These are phyloP conservation scores for Kalaharituber pfeilii DNA, from an alignment of 2,329 filamentous ascomycete species.

Conservation along the genomic window DNA sequence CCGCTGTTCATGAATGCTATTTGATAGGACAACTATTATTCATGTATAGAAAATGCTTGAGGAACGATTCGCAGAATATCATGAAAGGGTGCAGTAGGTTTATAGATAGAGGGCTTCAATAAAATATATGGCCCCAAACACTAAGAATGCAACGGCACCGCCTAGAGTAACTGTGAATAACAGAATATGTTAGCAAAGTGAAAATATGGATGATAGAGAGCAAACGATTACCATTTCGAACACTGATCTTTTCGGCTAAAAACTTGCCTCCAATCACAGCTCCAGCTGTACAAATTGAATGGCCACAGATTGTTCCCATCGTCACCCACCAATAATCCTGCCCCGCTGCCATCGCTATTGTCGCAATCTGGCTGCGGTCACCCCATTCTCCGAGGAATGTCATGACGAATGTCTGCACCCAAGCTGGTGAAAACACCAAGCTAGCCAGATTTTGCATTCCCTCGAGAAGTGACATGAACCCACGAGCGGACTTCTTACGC, in stretches of 20 bases:
- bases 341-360: conserved; percentile 94
- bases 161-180: conserved; percentile 66
- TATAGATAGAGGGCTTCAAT: conserved; percentile 50
- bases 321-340: conserved; percentile 99
- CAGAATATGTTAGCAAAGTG: conserved; percentile 15
- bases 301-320: conserved; percentile 66
- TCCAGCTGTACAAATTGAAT: conserved; percentile 74
- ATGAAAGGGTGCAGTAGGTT: too few species aligned
- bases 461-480: conserved; percentile 30
- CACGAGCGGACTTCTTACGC: conserved; percentile 12
- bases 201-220: background rate
- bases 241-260: conserved; percentile 81
- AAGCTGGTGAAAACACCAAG: conserved; percentile 78
- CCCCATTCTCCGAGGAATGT: conserved; percentile 98
- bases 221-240: conserved; percentile 69
- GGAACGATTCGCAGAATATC: too few species aligned
- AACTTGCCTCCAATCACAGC: conserved; percentile 85
- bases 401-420: conserved; percentile 99
- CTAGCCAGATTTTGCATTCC: conserved; percentile 76
- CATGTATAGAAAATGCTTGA: too few species aligned
- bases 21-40: too few species aligned
- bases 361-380: conserved; percentile 92
- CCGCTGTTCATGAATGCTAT: too few species aligned
- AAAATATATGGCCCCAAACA: conserved; percentile 84
- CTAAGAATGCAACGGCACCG: conserved; percentile 72